Percentiles rank a stretch among this genome's conserved stretches.
These are phyloP conservation scores for Veloboletus limbatus DNA, from an alignment of 1,284 basidiomycete species.

Conservation along the genomic window DNA sequence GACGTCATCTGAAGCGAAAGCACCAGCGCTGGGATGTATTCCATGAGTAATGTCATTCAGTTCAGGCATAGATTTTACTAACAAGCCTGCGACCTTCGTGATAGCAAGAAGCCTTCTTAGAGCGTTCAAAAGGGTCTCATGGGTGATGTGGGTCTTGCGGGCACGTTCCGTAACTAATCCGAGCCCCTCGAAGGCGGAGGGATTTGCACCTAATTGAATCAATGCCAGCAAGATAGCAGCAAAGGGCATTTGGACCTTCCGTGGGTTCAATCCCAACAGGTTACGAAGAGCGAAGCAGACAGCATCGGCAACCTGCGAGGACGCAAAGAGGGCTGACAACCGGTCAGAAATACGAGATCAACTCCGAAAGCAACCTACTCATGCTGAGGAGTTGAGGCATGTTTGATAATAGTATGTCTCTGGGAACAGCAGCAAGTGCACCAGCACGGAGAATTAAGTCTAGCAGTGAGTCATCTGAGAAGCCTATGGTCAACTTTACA, in stretches of 20 bases:
- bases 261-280: conserved; percentile 18
- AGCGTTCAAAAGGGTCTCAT: conserved; percentile 27
- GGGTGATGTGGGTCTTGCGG: conserved; percentile 10
- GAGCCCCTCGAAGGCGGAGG: conserved; percentile 15
- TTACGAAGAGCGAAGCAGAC: conserved; percentile 22
- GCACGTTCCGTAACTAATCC: conserved; percentile 10
- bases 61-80: conserved; percentile 19
- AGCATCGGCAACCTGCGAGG: conserved; percentile 25
- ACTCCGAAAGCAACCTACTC: conserved; percentile 32
- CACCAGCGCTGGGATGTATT: conserved; percentile 31
- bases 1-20: conserved; percentile 41
- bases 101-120: conserved; percentile 45
- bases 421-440: conserved; percentile 31
- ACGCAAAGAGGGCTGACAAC: conserved; percentile 18
- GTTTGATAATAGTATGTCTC: conserved; percentile 29
- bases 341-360: not conserved
- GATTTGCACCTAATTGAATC: conserved; percentile 26
- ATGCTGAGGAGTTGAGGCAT: conserved; percentile 40
- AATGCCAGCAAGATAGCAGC: conserved; percentile 18
- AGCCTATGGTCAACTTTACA: not conserved
- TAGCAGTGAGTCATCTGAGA: conserved; percentile 40
- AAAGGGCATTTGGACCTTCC: conserved; percentile 16
- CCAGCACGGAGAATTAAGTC: conserved; percentile 43
- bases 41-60: conserved; percentile 8
- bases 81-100: conserved; percentile 47